Conservation (phyloP, 495 filamentous ascomycete species). For the Penicillium taxi region DNA sequence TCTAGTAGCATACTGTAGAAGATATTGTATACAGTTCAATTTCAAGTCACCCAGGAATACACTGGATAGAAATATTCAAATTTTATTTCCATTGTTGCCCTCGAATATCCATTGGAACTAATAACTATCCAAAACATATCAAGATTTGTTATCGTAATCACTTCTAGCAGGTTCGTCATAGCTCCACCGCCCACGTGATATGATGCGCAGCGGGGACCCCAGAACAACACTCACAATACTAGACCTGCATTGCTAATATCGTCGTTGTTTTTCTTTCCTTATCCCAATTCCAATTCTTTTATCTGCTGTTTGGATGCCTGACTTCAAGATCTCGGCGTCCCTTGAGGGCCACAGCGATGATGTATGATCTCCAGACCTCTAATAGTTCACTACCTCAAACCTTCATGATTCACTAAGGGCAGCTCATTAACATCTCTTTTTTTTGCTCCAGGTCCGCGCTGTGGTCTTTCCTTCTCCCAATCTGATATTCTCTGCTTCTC, state of each 20-base stretch:
- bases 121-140: too few relatives aligned
- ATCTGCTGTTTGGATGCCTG: conserved; percentile 41
- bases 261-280: conserved; percentile 3
- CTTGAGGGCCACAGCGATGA: conserved; percentile 75
- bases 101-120: too few relatives aligned
- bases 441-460: conserved; percentile 65
- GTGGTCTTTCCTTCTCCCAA: conserved; percentile 72
- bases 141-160: too few relatives aligned
- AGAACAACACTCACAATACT: conserved; percentile 10
- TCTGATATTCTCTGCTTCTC: conserved; percentile 71
- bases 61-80: too few relatives aligned
- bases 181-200: conserved; percentile 32
- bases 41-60: too few relatives aligned
- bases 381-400: conserved; percentile 9
- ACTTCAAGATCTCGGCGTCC: conserved; percentile 77
- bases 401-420: conserved; percentile 3
- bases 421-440: conserved; percentile 8
- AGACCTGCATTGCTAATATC: conserved; percentile 4
- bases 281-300: conserved; percentile 1
- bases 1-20: too few relatives aligned
- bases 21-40: too few relatives aligned
- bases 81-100: too few relatives aligned
- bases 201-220: conserved; percentile 26
- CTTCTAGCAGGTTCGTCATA: conserved; percentile 25
- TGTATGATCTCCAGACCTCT: conserved; percentile 45